Conservation (phyloP, 352 stramenopile species). For the Pythium rishiriense region DNA sequence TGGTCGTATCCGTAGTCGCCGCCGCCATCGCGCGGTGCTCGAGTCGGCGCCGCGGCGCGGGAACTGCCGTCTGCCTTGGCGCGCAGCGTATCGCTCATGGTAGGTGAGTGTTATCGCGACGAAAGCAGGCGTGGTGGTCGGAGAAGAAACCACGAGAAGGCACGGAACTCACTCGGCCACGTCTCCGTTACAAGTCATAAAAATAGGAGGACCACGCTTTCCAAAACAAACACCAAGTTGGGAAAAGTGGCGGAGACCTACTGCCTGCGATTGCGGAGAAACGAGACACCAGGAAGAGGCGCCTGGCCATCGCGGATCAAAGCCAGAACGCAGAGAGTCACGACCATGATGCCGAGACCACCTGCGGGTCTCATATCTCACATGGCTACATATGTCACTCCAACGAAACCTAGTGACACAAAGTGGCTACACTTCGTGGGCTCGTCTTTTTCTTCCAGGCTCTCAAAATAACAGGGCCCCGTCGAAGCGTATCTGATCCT, state of each 20-base stretch:
- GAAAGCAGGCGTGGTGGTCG: no score
- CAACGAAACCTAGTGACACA: neutral
- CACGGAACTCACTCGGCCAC: neutral
- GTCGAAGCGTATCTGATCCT: conserved; percentile 3
- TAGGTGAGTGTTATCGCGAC: neutral
- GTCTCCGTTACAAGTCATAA: no score
- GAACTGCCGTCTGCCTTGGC: conserved; percentile 4
- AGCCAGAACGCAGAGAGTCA: no score
- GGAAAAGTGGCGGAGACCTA: no score
- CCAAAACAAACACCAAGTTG: no score
- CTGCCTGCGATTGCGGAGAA: no score
- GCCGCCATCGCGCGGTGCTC: neutral
- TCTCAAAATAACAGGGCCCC: conserved; percentile 1
- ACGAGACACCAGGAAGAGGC: no score
- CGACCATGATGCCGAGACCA: neutral
- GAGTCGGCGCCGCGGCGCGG: conserved; percentile 1
- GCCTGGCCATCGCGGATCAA: no score
- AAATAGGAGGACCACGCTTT: no score
- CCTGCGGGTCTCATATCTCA: neutral
- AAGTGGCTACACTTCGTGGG: conserved; percentile 1
- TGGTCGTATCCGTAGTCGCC: conserved; percentile 10
- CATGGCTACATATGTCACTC: conserved; percentile 8
- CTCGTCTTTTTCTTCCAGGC: no score
- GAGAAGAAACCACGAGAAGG: neutral
- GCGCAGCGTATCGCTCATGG: conserved; percentile 7